phyloP scores from a whole-genome alignment of 2,329 filamentous ascomycete species.

The Graphiopsis chlorocephala region DNA sequence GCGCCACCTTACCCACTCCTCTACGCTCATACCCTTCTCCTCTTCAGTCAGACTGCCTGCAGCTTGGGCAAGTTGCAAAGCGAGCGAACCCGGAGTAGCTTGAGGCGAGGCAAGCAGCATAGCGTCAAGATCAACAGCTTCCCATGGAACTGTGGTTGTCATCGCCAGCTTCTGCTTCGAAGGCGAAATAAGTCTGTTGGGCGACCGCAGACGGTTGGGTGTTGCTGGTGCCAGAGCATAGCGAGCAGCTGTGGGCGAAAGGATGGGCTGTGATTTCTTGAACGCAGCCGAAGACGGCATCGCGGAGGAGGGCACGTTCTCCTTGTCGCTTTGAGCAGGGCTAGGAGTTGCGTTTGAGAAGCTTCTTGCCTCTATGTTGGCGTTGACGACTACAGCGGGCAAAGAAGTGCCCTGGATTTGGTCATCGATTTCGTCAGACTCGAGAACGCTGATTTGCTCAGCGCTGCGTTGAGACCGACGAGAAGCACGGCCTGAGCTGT shows the following conservation, averaged over 20 bases:
- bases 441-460: slow-evolving; percentile 10
- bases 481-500: slow-evolving; percentile 17
- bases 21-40: slow-evolving; percentile 87
- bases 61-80: slow-evolving; percentile 42
- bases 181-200: slow-evolving; percentile 29
- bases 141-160: slow-evolving; percentile 63
- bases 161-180: slow-evolving; percentile 51
- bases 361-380: slow-evolving; percentile 24
- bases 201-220: slow-evolving; percentile 31
- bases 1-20: slow-evolving; percentile 86
- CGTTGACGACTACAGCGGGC: background rate
- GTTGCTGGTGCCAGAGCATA: slow-evolving; percentile 44
- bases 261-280: slow-evolving; percentile 25
- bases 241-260: slow-evolving; percentile 34
- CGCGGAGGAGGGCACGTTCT: slow-evolving; percentile 34
- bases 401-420: slow-evolving; percentile 2
- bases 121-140: slow-evolving; percentile 70
- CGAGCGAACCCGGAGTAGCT: slow-evolving; percentile 26
- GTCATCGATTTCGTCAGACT: slow-evolving; percentile 5
- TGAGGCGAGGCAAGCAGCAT: slow-evolving; percentile 55
- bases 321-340: slow-evolving; percentile 40
- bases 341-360: slow-evolving; percentile 42
- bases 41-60: slow-evolving; percentile 65
- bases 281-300: slow-evolving; percentile 29
- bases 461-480: slow-evolving; percentile 22